Percentiles rank a stretch among this genome's conserved stretches.
phyloP scores from a whole-genome alignment of 108 stramenopile species.

The Cyclotella distinguenda region DNA sequence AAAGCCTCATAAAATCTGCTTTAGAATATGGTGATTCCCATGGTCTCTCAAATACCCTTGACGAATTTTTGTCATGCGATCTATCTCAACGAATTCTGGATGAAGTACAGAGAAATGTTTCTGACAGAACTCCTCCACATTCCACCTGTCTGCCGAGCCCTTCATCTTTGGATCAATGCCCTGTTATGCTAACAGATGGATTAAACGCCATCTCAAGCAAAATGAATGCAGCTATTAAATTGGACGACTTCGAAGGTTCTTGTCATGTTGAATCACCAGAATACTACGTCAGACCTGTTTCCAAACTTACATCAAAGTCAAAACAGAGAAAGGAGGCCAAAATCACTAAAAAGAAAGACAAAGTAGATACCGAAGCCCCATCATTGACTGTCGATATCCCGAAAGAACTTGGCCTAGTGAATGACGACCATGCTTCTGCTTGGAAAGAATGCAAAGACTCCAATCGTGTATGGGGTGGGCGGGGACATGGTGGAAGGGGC shows the following conservation, averaged over 20 bases:
- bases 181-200: background rate
- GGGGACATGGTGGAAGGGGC: slow-evolving; percentile 63
- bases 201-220: background rate
- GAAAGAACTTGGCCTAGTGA: slow-evolving; percentile 14
- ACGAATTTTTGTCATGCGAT: slow-evolving; percentile 22
- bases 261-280: background rate
- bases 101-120: background rate
- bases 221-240: background rate
- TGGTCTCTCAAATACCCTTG: background rate
- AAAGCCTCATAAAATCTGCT: slow-evolving; percentile 25
- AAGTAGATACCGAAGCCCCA: background rate
- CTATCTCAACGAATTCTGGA: slow-evolving; percentile 4
- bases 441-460: slow-evolving; percentile 54
- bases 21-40: slow-evolving; percentile 17
- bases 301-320: slow-evolving; percentile 7
- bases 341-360: slow-evolving; percentile 14
- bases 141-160: background rate
- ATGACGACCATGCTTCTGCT: slow-evolving; percentile 58
- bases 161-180: background rate
- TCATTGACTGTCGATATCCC: background rate
- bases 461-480: slow-evolving; percentile 54
- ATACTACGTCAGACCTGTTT: background rate
- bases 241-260: background rate
- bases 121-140: background rate
- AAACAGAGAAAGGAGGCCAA: slow-evolving; percentile 15